Evolutionary conservation across 2,329 filamentous ascomycete species (phyloP).

Genomic region (Colletotrichum plurivorum): DNA sequence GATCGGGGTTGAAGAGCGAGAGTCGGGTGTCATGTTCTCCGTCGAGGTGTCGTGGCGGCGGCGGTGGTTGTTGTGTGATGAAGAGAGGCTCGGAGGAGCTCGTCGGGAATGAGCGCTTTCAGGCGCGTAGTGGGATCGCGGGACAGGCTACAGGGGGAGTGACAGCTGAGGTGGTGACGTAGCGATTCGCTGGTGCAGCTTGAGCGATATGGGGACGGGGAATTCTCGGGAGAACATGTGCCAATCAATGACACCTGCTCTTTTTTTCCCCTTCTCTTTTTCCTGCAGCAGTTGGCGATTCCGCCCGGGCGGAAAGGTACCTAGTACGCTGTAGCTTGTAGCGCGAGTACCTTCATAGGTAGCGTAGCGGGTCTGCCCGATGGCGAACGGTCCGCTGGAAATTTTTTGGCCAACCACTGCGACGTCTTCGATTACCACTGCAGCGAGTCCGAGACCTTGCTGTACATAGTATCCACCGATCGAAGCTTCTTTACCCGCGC

Average conservation of each 20-base stretch:
- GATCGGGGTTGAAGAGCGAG: conserved; percentile 14
- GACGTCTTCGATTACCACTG: conserved; percentile 18
- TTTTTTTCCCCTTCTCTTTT: neutral
- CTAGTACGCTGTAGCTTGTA: too few species aligned
- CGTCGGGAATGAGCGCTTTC: neutral
- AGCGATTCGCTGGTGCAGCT: conserved; percentile 43
- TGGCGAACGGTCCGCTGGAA: conserved; percentile 5
- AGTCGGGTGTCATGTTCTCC: conserved; percentile 42
- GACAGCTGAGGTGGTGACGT: conserved; percentile 46
- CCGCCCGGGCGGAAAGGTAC: conserved; percentile 7
- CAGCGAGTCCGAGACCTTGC: neutral
- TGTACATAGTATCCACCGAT: neutral
- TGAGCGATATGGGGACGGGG: conserved; percentile 42
- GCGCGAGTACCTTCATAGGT: too few species aligned
- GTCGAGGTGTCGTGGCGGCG: neutral
- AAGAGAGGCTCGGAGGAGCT: neutral
- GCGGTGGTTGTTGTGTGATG: neutral
- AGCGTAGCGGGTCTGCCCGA: conserved; percentile 30
- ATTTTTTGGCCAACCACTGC: conserved; percentile 17
- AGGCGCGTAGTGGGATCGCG: conserved; percentile 27
- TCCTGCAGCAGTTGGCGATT: neutral
- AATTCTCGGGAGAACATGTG: conserved; percentile 40
- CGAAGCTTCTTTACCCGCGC: conserved; percentile 23
- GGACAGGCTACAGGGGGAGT: conserved; percentile 14
- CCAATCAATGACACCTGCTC: conserved; percentile 13